A percentile compares a stretch with the other conserved stretches of the same genome.
Evolutionary conservation across 2,329 filamentous ascomycete species (phyloP).

Genomic region (Annulohypoxylon truncatum): DNA sequence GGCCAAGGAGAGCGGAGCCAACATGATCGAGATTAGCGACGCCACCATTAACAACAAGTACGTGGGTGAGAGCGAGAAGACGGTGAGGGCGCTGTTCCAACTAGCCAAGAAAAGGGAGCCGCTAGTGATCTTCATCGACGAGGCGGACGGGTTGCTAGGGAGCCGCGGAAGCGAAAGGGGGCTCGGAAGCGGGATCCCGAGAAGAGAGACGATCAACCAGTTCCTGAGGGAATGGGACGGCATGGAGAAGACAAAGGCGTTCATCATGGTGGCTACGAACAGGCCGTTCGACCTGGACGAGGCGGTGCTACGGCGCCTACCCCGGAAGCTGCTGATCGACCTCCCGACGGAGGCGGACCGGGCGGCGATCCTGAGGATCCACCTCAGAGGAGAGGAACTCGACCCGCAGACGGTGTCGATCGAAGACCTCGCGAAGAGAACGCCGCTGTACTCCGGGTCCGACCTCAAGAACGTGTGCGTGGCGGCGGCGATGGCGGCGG

Average conservation of each 20-base stretch:
- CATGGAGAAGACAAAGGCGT: slow-evolving; percentile 82
- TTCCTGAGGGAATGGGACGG: slow-evolving; percentile 98
- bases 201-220: slow-evolving; percentile 94
- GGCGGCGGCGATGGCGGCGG: slow-evolving; percentile 80
- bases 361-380: slow-evolving; percentile 75
- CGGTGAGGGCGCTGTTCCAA: slow-evolving; percentile 90
- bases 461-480: slow-evolving; percentile 87
- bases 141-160: slow-evolving; percentile 92
- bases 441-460: slow-evolving; percentile 82
- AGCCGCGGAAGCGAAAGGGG: slow-evolving; percentile 76
- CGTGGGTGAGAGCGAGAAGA: slow-evolving; percentile 96
- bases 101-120: slow-evolving; percentile 91
- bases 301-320: slow-evolving; percentile 81
- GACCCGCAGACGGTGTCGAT: slow-evolving; percentile 69
- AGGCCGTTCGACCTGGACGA: slow-evolving; percentile 94
- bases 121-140: slow-evolving; percentile 95
- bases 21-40: slow-evolving; percentile 87
- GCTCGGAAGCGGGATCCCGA: slow-evolving; percentile 69
- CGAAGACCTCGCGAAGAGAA: slow-evolving; percentile 71
- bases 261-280: slow-evolving; percentile 99
- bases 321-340: slow-evolving; percentile 78
- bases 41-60: slow-evolving; percentile 96
- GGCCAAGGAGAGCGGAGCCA: slow-evolving; percentile 74
- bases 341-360: slow-evolving; percentile 75
- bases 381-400: slow-evolving; percentile 75